These are phyloP conservation scores for Trichoderma orchidacearum DNA, from an alignment of 495 filamentous ascomycete species.

Conservation along the genomic window DNA sequence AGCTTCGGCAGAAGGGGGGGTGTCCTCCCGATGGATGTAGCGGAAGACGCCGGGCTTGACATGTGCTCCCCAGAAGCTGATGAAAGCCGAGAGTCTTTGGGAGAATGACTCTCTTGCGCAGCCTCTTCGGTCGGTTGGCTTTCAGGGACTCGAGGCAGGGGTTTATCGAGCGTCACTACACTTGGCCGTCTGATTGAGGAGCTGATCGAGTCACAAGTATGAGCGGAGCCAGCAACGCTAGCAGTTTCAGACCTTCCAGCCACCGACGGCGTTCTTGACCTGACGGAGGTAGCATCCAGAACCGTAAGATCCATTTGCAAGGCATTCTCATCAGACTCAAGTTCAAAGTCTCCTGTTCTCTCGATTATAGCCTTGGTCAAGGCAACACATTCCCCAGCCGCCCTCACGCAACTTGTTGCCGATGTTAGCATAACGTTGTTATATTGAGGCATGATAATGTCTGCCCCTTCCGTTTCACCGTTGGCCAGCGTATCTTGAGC, in stretches of 20 bases:
- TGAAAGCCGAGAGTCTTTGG: constrained; percentile 23
- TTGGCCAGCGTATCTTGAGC: constrained; percentile 64
- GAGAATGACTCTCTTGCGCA: constrained; percentile 16
- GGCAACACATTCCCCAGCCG: constrained; percentile 79
- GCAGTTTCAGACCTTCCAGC: constrained; percentile 8
- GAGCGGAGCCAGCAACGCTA: constrained; percentile 13
- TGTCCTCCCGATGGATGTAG: constrained; percentile 24
- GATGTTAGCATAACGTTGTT: constrained; percentile 64
- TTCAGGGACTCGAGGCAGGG: constrained; percentile 26
- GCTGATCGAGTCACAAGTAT: constrained; percentile 20
- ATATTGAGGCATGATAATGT: constrained; percentile 69
- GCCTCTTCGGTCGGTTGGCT: constrained; percentile 10
- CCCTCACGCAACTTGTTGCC: constrained; percentile 80
- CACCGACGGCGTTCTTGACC: constrained; percentile 3
- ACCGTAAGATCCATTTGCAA: constrained; percentile 33
- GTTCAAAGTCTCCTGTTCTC: constrained; percentile 83
- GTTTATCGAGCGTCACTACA: constrained; percentile 25
- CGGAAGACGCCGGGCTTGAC: constrained; percentile 21
- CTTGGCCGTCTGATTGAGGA: constrained; percentile 15
- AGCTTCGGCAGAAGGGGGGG: constrained; percentile 34
- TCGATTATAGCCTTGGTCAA: constrained; percentile 79
- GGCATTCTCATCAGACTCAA: constrained; percentile 31
- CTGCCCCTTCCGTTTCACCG: constrained; percentile 46
- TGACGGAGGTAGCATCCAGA: constrained; percentile 14
- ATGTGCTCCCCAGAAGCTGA: constrained; percentile 18